Percentiles rank a stretch among this genome's conserved stretches.
Evolutionary conservation across 2,329 filamentous ascomycete genomes (phyloP).

Genomic region (Aspergillus sp.): DNA sequence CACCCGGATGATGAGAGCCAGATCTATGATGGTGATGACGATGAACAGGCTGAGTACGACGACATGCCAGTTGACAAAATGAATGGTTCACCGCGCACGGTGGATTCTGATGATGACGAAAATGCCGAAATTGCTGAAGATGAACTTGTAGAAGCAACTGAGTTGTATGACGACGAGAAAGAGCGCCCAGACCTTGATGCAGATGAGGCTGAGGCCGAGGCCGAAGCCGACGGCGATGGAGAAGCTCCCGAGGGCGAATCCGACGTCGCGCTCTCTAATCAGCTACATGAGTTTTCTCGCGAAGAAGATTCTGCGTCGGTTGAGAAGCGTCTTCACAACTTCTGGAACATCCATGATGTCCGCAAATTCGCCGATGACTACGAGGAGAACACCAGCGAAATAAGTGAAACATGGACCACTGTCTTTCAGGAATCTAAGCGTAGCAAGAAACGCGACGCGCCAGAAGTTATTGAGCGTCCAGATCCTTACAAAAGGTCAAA

Average conservation of each 20-base stretch:
- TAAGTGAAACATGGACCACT: constrained; percentile 33
- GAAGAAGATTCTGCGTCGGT: constrained; percentile 24
- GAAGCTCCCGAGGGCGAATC: constrained; percentile 23
- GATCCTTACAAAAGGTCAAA: constrained; percentile 34
- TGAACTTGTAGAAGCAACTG: constrained; percentile 17
- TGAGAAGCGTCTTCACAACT: constrained; percentile 31
- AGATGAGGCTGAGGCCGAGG: constrained; percentile 17
- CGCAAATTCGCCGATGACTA: constrained; percentile 35
- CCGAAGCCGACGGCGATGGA: constrained; percentile 19
- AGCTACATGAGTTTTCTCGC: constrained; percentile 23
- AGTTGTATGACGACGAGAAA: constrained; percentile 16
- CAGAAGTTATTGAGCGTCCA: constrained; percentile 26
- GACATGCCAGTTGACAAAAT: constrained; percentile 9
- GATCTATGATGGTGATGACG: constrained; percentile 16
- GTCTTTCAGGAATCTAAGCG: constrained; percentile 33
- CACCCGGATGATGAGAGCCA: constrained; percentile 23
- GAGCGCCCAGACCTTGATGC: constrained; percentile 8
- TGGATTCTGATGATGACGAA: constrained; percentile 17
- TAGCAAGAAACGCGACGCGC: constrained; percentile 29
- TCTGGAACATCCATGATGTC: constrained; percentile 41
- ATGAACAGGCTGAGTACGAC: constrained; percentile 18
- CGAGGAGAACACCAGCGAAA: constrained; percentile 28
- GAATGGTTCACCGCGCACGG: constrained; percentile 14
- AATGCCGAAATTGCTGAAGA: constrained; percentile 17
- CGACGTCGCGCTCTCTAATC: constrained; percentile 21